Percentiles rank a stretch among this genome's conserved stretches.
Evolutionary conservation across 2,329 filamentous ascomycete genomes (phyloP).

Genomic region (Pseudogymnoascus sp.): DNA sequence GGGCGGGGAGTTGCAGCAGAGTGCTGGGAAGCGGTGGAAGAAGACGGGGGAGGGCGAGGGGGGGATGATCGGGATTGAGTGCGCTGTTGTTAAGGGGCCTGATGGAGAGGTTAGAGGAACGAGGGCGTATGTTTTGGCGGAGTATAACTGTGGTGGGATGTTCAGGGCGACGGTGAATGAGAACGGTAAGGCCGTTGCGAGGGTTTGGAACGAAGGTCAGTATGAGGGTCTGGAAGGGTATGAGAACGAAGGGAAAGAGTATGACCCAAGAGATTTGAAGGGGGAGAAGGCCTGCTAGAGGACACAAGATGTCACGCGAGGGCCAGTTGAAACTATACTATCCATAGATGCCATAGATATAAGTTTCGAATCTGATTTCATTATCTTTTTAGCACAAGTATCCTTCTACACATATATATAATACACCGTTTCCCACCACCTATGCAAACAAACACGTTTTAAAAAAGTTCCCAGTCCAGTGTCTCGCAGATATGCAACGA

Average conservation of each 20-base stretch:
- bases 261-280: conserved; percentile 24
- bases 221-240: conserved; percentile 24
- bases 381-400: conserved; percentile 5
- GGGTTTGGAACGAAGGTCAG: conserved; percentile 40
- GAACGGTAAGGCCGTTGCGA: conserved; percentile 46
- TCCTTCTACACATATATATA: conserved; percentile 4
- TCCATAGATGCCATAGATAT: neutral
- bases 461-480: conserved; percentile 4
- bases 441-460: conserved; percentile 6
- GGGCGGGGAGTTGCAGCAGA: conserved; percentile 63
- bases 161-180: conserved; percentile 70
- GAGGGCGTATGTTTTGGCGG: conserved; percentile 53
- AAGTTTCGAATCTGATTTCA: conserved; percentile 1
- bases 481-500: neutral
- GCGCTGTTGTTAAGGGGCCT: conserved; percentile 38
- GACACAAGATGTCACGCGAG: neutral
- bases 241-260: conserved; percentile 25
- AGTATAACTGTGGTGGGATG: conserved; percentile 84
- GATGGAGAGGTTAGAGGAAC: conserved; percentile 35
- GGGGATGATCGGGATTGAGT: conserved; percentile 76
- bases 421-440: conserved; percentile 5
- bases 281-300: conserved; percentile 14
- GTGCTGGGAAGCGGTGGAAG: conserved; percentile 65
- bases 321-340: neutral
- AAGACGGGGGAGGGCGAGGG: conserved; percentile 71